phyloP scores from a whole-genome alignment of 352 stramenopile genomes.

The Plasmopara viticola region DNA sequence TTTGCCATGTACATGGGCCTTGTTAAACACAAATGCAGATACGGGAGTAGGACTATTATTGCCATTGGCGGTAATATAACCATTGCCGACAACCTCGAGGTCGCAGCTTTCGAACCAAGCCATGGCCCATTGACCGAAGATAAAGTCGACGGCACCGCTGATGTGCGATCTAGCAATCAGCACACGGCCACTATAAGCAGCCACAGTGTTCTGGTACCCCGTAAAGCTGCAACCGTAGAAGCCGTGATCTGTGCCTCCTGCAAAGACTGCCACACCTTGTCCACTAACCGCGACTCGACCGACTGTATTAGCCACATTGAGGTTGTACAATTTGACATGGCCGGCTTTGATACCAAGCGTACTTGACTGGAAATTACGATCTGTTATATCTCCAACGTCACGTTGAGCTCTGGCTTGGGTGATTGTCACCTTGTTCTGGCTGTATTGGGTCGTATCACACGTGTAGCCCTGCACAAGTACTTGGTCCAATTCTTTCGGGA shows the following conservation, averaged over 20 bases:
- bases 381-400: slow-evolving; percentile 5
- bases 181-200: slow-evolving; percentile 7
- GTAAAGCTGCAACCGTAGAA: slow-evolving; percentile 17
- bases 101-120: slow-evolving; percentile 12
- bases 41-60: not conserved
- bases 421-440: slow-evolving; percentile 9
- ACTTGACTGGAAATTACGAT: not conserved
- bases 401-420: slow-evolving; percentile 8
- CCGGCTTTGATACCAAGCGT: not conserved
- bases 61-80: slow-evolving; percentile 1
- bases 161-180: slow-evolving; percentile 11
- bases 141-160: slow-evolving; percentile 12
- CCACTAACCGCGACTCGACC: not conserved
- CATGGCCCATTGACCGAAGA: slow-evolving; percentile 9
- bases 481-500: slow-evolving; percentile 3
- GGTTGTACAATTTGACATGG: slow-evolving; percentile 1
- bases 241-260: not conserved
- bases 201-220: slow-evolving; percentile 8
- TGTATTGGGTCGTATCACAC: slow-evolving; percentile 15
- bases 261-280: not conserved
- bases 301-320: not conserved
- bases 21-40: not conserved
- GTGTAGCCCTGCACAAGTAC: slow-evolving; percentile 17
- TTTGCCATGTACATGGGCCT: slow-evolving; percentile 1
- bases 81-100: slow-evolving; percentile 2